These are phyloP conservation scores for Crucibulum laeve DNA, from an alignment of 768 basidiomycete species.

Conservation along the genomic window DNA sequence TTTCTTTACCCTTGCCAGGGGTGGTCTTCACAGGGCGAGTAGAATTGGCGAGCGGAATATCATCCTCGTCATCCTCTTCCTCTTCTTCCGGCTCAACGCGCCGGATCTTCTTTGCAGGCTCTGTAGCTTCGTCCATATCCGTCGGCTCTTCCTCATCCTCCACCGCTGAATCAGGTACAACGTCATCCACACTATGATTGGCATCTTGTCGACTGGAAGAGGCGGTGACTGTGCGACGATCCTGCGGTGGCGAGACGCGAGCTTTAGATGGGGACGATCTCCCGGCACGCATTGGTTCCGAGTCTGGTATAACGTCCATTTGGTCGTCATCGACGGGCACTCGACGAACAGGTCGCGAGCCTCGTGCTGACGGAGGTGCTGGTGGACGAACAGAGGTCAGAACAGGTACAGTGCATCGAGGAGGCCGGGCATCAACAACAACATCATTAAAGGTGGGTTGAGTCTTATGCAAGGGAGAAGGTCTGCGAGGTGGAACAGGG, in stretches of 20 bases:
- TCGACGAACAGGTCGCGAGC: too few relatives aligned
- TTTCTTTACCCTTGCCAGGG: conserved; percentile 15
- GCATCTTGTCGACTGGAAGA: not conserved
- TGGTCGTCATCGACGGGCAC: conserved; percentile 18
- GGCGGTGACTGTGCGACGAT: too few relatives aligned
- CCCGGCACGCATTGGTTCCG: conserved; percentile 44
- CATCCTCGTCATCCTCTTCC: conserved; percentile 30
- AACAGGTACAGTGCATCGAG: too few relatives aligned
- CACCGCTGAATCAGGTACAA: not conserved
- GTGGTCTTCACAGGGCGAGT: conserved; percentile 9
- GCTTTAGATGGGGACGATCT: not conserved
- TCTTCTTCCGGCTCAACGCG: conserved; percentile 13
- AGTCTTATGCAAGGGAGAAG: too few relatives aligned
- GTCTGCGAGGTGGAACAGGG: too few relatives aligned
- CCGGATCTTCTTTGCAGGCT: conserved; percentile 2
- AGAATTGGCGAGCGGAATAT: conserved; percentile 34
- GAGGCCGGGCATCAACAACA: too few relatives aligned
- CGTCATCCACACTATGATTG: not conserved
- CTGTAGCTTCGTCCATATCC: not conserved
- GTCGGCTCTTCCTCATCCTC: not conserved
- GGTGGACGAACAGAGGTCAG: too few relatives aligned
- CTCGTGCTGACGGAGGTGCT: too few relatives aligned
- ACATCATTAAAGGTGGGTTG: too few relatives aligned
- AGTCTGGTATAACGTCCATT: conserved; percentile 59
- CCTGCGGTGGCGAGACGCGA: too few relatives aligned